Evolutionary conservation across 148 eudicot species (phyloP), one percentile per base, ranked within the genome.

Genomic region (Agrostemma githago): DNA sequence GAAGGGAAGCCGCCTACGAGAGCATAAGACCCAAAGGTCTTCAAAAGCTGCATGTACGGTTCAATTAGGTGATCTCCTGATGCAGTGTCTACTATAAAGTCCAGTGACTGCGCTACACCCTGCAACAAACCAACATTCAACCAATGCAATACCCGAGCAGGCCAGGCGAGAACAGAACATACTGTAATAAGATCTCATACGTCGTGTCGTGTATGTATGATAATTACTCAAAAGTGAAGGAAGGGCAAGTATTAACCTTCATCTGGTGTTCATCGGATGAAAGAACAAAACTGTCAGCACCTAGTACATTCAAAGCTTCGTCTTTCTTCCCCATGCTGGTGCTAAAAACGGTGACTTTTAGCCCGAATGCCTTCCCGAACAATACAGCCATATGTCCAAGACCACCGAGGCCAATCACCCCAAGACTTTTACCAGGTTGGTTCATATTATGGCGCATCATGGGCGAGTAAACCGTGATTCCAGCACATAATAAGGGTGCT

Each of bases 291-390:
- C 84, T 74, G 80, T 92, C 92, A 0, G 95, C 97, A 64, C 87
- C 88, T 8, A 92, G 86, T 58, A 77, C 48, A 62, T 42, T 81
- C 15, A 86, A 58, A 11, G 97, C 89, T 73, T 92, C 97, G 16
- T 87, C 87, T 82, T 77, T 85, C 83, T 90, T 90, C 10, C 90
- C 83, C 16, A 72, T 66, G 72, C 92, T 90, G 19, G 96, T 92
- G 93, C 91, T 90, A 58, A 92, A 83, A 67, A 90, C 97, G 0
- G 96, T 88, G 19, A 92, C 97, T 44, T 83, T 83, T 67, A 92
- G 70, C 40, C 97, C 96, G 66, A 90, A 92, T 58, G 97, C 95
- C 81, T 92, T 92, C 16, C 97, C 97, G 74, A 92, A 88, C 76
- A 85, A 79, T 11, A 92, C 96, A 3, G 91, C 97, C 89, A 90